Evolutionary conservation across 306 rosid species (phyloP), one percentile per base, ranked within the genome.

Genomic region (Oxytropis ochrocephala): DNA sequence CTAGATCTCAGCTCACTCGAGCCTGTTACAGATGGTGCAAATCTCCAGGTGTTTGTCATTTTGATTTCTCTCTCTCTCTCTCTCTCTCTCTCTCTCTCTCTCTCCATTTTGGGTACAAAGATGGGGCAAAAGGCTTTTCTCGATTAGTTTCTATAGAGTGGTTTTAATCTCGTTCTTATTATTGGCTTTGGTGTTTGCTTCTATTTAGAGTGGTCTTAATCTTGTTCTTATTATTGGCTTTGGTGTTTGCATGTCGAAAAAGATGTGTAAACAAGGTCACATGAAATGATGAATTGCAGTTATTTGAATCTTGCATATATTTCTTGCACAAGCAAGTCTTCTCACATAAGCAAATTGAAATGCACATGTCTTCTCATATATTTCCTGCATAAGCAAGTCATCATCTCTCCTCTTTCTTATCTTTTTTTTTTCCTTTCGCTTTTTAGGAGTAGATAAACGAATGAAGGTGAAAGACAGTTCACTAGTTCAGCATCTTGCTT

Each of bases 1-100:
- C 81, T 80, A 54, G 99, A 95, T 80, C 95, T 95, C 70, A 92
- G 97, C 46, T 85, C 95, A 43, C 80, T 89, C 75, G 99, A 95
- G 52, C 91, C 97, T 14, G 84, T 87, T 74, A 67, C 76, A 52
- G 97, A 91, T 69, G 97, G 96, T 80, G 92, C 97, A 74, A 95
- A 87, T 83, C 82, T 87, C 70, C 97, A 89, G 99, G 99, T 95
- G 33, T 64, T 79, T 53, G 65, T 80, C 12, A 64, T 12, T 27
- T 71, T 38, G 36, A 63, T 74, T 63, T 41, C 52, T 46, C n/a
- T n/a, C n/a, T 61, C 30, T 48, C n/a, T 10, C 13, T 48, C 6
- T 14, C 54, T 48, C 54, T 48, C 53, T 14, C 54, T 48, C 54
- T 48, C 53, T 5, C 24, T 46, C 51, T 36, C 17, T 16, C 49